Evolutionary conservation across 2,329 filamentous ascomycete species (phyloP), one percentile per base, ranked within the genome.

Genomic region (Claviceps humidiphila): DNA sequence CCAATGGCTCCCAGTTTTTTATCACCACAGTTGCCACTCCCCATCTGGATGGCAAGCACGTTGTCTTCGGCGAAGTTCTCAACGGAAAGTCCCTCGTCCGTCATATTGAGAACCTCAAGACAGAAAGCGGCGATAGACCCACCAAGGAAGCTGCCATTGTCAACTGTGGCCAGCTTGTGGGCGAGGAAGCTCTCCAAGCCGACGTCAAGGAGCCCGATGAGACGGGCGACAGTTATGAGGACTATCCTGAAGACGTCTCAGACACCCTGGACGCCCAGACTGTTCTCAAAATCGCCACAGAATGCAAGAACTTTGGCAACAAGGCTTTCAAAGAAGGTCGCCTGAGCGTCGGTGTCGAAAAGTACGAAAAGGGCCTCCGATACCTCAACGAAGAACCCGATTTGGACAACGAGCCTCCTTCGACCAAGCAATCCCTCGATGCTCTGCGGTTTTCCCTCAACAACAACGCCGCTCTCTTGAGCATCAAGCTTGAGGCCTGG

Each of bases 1-100:
- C 93, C 68, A 98, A 98, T 67, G 93, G 93, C 64, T 94, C 87
- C 49, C 93, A 98, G 65, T 98, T 98, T 80, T 98, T 98, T 78
- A 76, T 97, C 62, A 98, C 93, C 48, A 97, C 93, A 16, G 88
- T 95, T 34, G 77, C 84, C n/a, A 97, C 93, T 14, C 90, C 89
- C 47, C 93, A 97, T 68, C 80, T 97, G 41, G 90, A 98, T 68
- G 82, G 82, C 66, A 98, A 98, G 77, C 91, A 98, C 71, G 93
- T 97, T 47, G 90, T 98, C 24, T 98, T 96, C 61, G 93, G 93
- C 57, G 85, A 96, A 66, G 91, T 97, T 52, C 79, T 96, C 63
- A 86, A 84, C 55, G 93, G 93, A 63, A 97, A 96, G 77, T 90
- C 87, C 56, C 74, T 96, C 40, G 80, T 97, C 38, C 85, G 93